These are phyloP conservation scores for Phaeodactylum tricornutum DNA, from an alignment of 108 stramenopile genomes.

Conservation along the genomic window DNA sequence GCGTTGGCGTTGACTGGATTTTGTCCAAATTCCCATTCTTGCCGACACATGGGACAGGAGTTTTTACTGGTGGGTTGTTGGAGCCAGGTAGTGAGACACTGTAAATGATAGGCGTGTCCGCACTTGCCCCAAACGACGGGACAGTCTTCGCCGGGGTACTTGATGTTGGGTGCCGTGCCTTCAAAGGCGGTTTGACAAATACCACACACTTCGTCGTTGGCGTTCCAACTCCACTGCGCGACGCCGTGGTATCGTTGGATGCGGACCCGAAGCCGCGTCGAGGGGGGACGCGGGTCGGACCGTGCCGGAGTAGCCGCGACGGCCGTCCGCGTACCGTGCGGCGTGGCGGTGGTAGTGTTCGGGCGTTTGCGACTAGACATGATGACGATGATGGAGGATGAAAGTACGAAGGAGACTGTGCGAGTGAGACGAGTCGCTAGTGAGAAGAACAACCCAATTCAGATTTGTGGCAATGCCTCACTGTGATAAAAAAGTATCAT, in stretches of 20 bases:
- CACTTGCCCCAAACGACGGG: constrained; percentile 87
- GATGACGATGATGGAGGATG: no score
- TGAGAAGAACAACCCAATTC: no score
- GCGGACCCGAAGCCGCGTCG: constrained; percentile 20
- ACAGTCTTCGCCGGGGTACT: constrained; percentile 86
- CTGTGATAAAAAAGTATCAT: no score
- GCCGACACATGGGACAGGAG: constrained; percentile 76
- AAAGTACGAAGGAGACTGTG: no score
- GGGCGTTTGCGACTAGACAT: no score
- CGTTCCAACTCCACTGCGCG: constrained; percentile 63
- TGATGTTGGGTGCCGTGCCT: constrained; percentile 73
- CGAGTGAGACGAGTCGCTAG: no score
- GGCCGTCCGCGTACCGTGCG: background rate
- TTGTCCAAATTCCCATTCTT: constrained; percentile 82
- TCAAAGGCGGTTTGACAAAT: constrained; percentile 89
- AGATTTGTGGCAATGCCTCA: no score
- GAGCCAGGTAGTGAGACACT: constrained; percentile 75
- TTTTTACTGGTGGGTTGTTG: constrained; percentile 18
- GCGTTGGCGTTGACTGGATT: constrained; percentile 3
- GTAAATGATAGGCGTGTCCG: constrained; percentile 83
- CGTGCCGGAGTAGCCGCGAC: background rate
- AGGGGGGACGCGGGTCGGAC: background rate
- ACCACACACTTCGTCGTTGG: constrained; percentile 74
- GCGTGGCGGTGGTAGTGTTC: background rate
- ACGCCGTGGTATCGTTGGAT: constrained; percentile 75